A percentile compares a stretch with the other conserved stretches of the same genome.
phyloP scores from a whole-genome alignment of 2,329 filamentous ascomycete species.

The Alternaria solani region DNA sequence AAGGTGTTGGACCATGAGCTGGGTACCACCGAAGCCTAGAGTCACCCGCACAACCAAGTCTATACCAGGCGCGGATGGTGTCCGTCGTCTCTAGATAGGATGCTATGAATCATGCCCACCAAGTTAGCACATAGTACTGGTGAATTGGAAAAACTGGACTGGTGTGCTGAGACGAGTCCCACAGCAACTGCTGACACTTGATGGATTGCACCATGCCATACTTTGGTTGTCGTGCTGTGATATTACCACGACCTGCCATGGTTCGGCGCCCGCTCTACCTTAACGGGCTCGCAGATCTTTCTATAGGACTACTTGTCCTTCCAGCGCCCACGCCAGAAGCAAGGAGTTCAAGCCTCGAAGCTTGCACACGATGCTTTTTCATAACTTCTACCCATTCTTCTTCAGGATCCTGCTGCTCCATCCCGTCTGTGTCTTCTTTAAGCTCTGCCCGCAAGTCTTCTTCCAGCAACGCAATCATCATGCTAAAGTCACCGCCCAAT shows the following conservation, averaged over 20 bases:
- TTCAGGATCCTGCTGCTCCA: conserved; percentile 48
- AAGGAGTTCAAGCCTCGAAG: conserved; percentile 73
- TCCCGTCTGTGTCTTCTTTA: conserved; percentile 39
- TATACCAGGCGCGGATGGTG: neutral
- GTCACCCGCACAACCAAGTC: neutral
- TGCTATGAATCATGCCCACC: neutral
- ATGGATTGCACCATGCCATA: neutral
- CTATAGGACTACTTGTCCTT: conserved; percentile 30
- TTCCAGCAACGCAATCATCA: conserved; percentile 75
- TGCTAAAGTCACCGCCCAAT: conserved; percentile 89
- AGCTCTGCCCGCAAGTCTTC: conserved; percentile 55
- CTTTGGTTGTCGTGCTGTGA: neutral
- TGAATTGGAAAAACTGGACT: too few species aligned
- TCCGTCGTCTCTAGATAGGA: neutral
- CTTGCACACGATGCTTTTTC: conserved; percentile 84
- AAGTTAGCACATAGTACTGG: neutral
- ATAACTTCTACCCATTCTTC: conserved; percentile 89
- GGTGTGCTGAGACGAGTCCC: neutral
- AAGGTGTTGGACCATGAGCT: conserved; percentile 37
- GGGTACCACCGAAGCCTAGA: neutral
- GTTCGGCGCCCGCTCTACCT: neutral
- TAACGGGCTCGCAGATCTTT: conserved; percentile 8
- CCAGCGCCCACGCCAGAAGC: conserved; percentile 54
- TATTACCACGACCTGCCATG: too few species aligned
- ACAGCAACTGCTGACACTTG: neutral